Conservation (phyloP, 2,329 filamentous ascomycete species). For the Cladophialophora immunda region DNA sequence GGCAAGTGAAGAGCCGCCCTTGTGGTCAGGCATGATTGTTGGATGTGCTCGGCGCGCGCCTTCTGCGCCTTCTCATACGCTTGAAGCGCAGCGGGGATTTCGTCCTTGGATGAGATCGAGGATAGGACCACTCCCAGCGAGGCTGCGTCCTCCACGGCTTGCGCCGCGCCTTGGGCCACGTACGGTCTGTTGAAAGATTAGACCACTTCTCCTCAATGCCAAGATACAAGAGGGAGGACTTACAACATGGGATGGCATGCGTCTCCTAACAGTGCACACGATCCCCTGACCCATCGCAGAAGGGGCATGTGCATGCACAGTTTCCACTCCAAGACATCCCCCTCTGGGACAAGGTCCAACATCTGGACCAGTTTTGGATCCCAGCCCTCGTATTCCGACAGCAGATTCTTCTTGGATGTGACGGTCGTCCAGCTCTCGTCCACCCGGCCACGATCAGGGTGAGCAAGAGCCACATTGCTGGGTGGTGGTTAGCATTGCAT, state of each 20-base stretch:
- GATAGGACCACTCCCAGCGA: constrained; percentile 46
- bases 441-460: constrained; percentile 67
- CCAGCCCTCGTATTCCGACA: constrained; percentile 67
- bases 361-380: constrained; percentile 67
- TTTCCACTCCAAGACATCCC: constrained; percentile 73
- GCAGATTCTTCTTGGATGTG: constrained; percentile 67
- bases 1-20: constrained; percentile 44
- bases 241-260: constrained; percentile 55
- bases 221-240: constrained; percentile 2
- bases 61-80: constrained; percentile 59
- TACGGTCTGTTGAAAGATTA: constrained; percentile 44
- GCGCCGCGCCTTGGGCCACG: constrained; percentile 55
- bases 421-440: constrained; percentile 72
- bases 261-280: constrained; percentile 52
- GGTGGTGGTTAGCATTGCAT: not conserved
- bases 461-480: constrained; percentile 68
- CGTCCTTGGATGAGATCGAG: constrained; percentile 47
- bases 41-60: constrained; percentile 46
- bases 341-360: constrained; percentile 68
- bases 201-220: not conserved
- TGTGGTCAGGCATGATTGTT: constrained; percentile 53
- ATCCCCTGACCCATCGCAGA: constrained; percentile 64
- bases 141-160: constrained; percentile 55
- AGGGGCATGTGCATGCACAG: constrained; percentile 69
- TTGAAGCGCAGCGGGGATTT: constrained; percentile 49